Evolutionary conservation across 257 asterid genomes (phyloP), one percentile per base, ranked within the genome.

Genomic region (Solanum bulbocastanum): DNA sequence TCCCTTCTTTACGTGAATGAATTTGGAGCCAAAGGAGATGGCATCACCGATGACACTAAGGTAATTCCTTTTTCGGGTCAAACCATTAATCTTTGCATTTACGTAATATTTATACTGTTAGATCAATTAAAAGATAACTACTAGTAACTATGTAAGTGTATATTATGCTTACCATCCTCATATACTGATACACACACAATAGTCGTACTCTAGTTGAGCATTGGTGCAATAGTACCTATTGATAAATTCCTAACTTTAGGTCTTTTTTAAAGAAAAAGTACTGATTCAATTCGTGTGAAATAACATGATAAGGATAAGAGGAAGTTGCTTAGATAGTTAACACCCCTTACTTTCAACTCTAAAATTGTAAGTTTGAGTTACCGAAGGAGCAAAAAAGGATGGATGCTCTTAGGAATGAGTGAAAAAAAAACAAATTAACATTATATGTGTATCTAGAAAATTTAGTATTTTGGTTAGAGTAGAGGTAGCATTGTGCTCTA

Each of bases 21-120:
- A 58, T 94, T 89, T 87, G 98, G 98, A 72, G 98, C 96, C 84
- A 89, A 87, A 92, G 96, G 96, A 20, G 96, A 94, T 89, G 95
- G 96, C 6, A 23, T 92, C 75, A 87, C 90, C 40, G 96, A 94
- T 73, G 95, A 92, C 90, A 91, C 94, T 46, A 60, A 91, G 94
- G 98, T 92, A 88, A 72, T 18, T 72, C 6, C 42, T 13, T 32
- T 69, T 32, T 32, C 14, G n/a, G 42, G n/a, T 33, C 42, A 33
- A 33, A 33, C 0, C 11, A 30, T 8, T 69, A 69, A 69, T 69
- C 2, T 69, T 15, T 32, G 13, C 13, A 1, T 20, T 20, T 20
- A 52, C 65, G n/a, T 20, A 20, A 71, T 71, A 33, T 68, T 66
- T 27, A 71, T 71, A 8, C 75, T 33, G 5, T 27, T 4, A 5